A percentile compares a stretch with the other conserved stretches of the same genome.
phyloP scores from a whole-genome alignment of 225 moss, liverwort and hornwort genomes.

The Antitrichia curtipendula region DNA sequence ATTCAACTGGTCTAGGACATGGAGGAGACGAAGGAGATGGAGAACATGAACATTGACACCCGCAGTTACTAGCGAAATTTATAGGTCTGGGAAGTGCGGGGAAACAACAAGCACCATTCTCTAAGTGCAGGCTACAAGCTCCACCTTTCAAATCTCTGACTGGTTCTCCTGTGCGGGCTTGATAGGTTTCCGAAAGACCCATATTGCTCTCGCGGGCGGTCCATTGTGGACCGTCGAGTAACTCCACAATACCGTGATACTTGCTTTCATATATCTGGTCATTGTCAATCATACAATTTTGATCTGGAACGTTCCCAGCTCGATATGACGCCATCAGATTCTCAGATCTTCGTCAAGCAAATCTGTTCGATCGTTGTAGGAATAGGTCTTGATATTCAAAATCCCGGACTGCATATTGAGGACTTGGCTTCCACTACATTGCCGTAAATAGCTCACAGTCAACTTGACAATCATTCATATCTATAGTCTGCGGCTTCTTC shows the following conservation, averaged over 20 bases:
- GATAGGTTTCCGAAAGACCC: not conserved
- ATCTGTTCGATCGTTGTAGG: not conserved
- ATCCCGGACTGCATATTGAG: not conserved
- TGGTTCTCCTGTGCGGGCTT: not conserved
- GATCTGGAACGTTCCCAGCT: not conserved
- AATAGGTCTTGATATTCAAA: not conserved
- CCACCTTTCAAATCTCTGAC: slow-evolving; percentile 19
- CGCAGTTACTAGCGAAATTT: not conserved
- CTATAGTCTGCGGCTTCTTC: not conserved
- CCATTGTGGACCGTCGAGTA: not conserved
- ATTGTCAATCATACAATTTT: not conserved
- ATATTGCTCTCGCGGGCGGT: not conserved
- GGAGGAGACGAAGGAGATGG: not conserved
- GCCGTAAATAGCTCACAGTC: not conserved
- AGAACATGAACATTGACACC: not conserved
- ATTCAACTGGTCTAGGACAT: slow-evolving; percentile 8
- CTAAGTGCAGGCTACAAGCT: slow-evolving; percentile 4
- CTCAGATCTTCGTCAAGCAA: not conserved
- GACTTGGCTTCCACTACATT: not conserved
- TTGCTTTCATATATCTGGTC: not conserved
- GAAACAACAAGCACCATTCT: not conserved
- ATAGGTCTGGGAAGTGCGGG: not conserved
- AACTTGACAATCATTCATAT: not conserved
- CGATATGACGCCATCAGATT: slow-evolving; percentile 18
- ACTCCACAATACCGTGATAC: not conserved